These are phyloP conservation scores for Aegilops umbellulata DNA, from an alignment of 176 grass and related monocot species.

Conservation along the genomic window DNA sequence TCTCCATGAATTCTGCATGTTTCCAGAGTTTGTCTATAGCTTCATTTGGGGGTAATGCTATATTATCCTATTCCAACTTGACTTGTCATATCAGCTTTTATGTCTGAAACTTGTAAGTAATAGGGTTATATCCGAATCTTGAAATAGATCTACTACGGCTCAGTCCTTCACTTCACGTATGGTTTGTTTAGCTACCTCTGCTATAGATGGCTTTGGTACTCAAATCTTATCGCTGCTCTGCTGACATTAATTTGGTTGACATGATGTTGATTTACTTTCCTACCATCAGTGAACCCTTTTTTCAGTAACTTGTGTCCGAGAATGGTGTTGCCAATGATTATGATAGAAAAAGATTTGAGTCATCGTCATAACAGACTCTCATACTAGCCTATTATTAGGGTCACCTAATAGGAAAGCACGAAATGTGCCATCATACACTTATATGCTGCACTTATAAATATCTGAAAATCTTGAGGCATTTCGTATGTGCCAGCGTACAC, in stretches of 20 bases:
- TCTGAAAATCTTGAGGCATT: not conserved
- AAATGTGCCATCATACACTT: not conserved
- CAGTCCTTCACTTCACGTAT: not conserved
- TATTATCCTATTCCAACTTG: constrained; percentile 9
- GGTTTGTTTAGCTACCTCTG: not conserved
- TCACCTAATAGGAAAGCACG: not conserved
- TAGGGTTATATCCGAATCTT: not conserved
- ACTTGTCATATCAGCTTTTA: not conserved
- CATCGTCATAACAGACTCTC: too few relatives aligned
- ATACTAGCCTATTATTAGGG: too few relatives aligned
- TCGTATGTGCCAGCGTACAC: not conserved
- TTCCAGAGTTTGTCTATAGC: constrained; percentile 6
- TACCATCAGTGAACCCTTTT: not conserved
- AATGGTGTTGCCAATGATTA: not conserved
- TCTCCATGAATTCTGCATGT: constrained; percentile 47
- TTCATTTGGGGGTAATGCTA: not conserved
- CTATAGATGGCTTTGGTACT: not conserved
- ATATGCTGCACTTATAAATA: not conserved
- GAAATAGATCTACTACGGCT: not conserved
- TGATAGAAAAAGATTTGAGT: not conserved
- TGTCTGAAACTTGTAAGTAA: not conserved
- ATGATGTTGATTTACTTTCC: not conserved
- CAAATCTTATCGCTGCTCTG: not conserved
- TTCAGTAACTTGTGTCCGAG: not conserved
- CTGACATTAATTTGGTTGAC: not conserved